Percentiles rank a stretch among this genome's conserved stretches.
Evolutionary conservation across 2,329 filamentous ascomycete genomes (phyloP).

Genomic region (Ramichloridium luteum): DNA sequence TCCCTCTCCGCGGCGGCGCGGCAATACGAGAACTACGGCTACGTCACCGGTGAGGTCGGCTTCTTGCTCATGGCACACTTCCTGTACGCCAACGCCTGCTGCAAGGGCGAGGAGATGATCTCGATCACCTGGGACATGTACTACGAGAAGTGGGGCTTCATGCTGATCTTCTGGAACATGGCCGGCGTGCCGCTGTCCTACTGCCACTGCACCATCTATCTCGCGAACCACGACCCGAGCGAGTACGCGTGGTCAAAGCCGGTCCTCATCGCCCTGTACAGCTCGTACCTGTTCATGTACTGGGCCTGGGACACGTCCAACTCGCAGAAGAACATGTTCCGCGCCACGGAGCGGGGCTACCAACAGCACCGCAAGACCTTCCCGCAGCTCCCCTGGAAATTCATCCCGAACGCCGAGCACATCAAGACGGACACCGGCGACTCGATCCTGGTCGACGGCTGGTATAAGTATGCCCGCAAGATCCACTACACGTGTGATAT

Average conservation of each 20-base stretch:
- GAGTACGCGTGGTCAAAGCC: slow-evolving; percentile 66
- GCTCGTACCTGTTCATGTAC: slow-evolving; percentile 70
- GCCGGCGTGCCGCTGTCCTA: slow-evolving; percentile 83
- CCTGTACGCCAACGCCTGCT: slow-evolving; percentile 83
- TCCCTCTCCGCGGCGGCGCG: slow-evolving; percentile 64
- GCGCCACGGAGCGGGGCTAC: slow-evolving; percentile 63
- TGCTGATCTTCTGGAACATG: slow-evolving; percentile 96
- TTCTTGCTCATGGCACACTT: slow-evolving; percentile 85
- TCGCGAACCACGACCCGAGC: slow-evolving; percentile 69
- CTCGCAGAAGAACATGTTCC: slow-evolving; percentile 88
- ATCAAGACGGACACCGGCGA: slow-evolving; percentile 64
- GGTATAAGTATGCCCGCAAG: slow-evolving; percentile 48
- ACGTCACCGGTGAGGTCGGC: slow-evolving; percentile 70
- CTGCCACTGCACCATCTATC: slow-evolving; percentile 84
- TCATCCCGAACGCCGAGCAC: slow-evolving; percentile 64
- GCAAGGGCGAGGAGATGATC: slow-evolving; percentile 85
- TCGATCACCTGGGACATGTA: slow-evolving; percentile 92
- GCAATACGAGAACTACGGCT: slow-evolving; percentile 76
- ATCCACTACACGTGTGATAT: slow-evolving; percentile 67
- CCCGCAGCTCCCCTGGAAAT: slow-evolving; percentile 82
- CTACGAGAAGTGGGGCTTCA: slow-evolving; percentile 93
- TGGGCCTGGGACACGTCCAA: slow-evolving; percentile 89
- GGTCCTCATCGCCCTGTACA: slow-evolving; percentile 52
- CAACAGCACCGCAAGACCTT: slow-evolving; percentile 63
- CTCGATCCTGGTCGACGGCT: slow-evolving; percentile 70